Base-by-base conservation (phyloP, 331 rosid species). In the Malus hybrid region DNA sequence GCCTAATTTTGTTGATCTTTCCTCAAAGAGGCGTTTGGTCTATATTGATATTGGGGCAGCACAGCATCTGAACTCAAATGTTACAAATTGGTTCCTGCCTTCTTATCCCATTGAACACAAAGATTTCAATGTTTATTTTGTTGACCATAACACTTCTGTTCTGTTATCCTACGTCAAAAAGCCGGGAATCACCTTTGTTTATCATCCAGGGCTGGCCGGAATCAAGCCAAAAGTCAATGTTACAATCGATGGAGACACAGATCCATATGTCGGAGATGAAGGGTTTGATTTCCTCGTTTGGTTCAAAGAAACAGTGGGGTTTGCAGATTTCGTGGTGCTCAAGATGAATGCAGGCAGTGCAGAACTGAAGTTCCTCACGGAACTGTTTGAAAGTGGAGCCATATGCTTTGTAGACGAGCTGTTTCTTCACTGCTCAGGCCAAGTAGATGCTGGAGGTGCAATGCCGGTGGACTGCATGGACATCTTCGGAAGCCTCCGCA, bases 171-270 rank as follows among this genome's bases (percentile, higher is more conserved):
- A 86, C 55, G 94, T 94, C 70, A 87, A 85, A 70, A 71, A 81
- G 46, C 97, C 97, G 0, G 97, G 99, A 48, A 71, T 94, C 71
- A 92, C 97, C 33, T 94, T 94, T 78, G 99, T 94, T 75, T 94
- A 92, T 85, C 96, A 92, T 70, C 99, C 99, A 11, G 97, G 93
- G 10, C 85, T 94, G 75, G 90, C 93, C 28, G 97, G 91, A 70
- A 79, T 36, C 3, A 63, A 83, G 75, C 73, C 7, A 2, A 33
- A 68, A 1, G 63, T 64, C 56, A 66, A 71, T 44, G 55, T 7
- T 24, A 66, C 6, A 7, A 19, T 32, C 0, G 87, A 84, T 18
- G 91, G 60, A 22, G 87, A 83, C 12, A 6, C 84, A 52, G 97
- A 92, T 62, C 85, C 93, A 2, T 84, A 79, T 58, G 24, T 87